phyloP scores from a whole-genome alignment of 305 asterid genomes.

The Fraxinus sp. region DNA sequence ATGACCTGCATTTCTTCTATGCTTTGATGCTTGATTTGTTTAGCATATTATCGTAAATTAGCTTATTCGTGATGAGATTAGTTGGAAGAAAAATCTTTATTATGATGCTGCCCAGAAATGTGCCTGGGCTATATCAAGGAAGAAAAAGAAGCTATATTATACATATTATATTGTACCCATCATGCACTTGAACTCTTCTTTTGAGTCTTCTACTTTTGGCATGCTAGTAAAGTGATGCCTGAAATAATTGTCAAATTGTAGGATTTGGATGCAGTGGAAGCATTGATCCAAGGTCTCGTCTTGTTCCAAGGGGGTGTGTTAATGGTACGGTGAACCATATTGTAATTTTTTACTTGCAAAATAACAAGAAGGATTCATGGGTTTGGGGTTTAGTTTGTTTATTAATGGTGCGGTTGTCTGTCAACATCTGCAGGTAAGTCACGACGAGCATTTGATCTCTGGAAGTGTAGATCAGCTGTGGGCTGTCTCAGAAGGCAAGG shows the following conservation, averaged over 20 bases:
- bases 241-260: conserved; percentile 27
- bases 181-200: background rate
- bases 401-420: conserved; percentile 15
- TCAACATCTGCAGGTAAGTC: conserved; percentile 72
- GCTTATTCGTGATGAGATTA: background rate
- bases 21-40: background rate
- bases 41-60: background rate
- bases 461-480: conserved; percentile 94
- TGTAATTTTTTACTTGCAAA: background rate
- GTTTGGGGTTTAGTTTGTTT: background rate
- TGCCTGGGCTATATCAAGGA: background rate
- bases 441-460: conserved; percentile 89
- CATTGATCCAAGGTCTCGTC: conserved; percentile 94
- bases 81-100: background rate
- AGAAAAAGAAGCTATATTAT: background rate
- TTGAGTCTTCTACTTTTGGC: background rate
- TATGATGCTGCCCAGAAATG: background rate
- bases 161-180: background rate
- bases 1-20: background rate
- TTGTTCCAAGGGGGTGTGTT: conserved; percentile 97
- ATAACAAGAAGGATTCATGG: background rate
- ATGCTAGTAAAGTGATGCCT: background rate
- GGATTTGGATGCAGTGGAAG: conserved; percentile 99
- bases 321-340: conserved; percentile 58
- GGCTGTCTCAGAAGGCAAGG: conserved; percentile 80